Conservation (phyloP, 208 protist species). For the Trypanosoma conorhini region DNA sequence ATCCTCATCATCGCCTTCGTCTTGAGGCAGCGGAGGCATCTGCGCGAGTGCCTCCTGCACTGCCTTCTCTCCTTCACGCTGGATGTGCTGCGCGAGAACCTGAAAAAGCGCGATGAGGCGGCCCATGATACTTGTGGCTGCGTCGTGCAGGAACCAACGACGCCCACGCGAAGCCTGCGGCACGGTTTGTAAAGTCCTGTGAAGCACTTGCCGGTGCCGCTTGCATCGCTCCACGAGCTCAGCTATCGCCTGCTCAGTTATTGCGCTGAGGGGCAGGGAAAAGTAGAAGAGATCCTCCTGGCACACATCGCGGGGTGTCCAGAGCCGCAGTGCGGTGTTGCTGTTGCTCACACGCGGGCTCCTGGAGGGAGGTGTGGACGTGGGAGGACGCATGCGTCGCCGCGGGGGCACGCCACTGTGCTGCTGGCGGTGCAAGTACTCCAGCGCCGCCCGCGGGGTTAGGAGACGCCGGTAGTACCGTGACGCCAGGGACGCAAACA, state of each 20-base stretch:
- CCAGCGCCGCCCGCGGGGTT: conserved; percentile 9
- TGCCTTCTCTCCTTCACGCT: conserved; percentile 11
- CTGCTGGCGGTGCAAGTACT: conserved; percentile 6
- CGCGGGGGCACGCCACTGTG: not conserved
- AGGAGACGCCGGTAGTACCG: conserved; percentile 23
- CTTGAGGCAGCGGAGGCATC: conserved; percentile 2
- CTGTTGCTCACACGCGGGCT: not conserved
- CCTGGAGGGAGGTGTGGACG: not conserved
- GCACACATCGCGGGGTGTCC: conserved; percentile 20
- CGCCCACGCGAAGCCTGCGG: conserved; percentile 9
- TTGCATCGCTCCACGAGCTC: not conserved
- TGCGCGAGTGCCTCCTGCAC: conserved; percentile 8
- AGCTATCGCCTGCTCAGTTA: conserved; percentile 2
- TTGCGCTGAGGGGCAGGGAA: not conserved
- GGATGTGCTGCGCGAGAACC: conserved; percentile 7
- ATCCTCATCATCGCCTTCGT: not conserved
- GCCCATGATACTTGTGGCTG: conserved; percentile 17
- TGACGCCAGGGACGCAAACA: conserved; percentile 14
- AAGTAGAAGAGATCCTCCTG: conserved; percentile 24
- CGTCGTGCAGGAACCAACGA: conserved; percentile 27
- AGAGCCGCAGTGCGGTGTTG: conserved; percentile 9
- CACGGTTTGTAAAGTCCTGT: not conserved
- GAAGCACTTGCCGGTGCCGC: conserved; percentile 7
- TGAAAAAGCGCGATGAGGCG: conserved; percentile 21
- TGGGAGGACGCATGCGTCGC: no score